Evolutionary conservation across 1,139 yeast genomes (phyloP).

Genomic region (Yamadazyma atmosphaerica): DNA sequence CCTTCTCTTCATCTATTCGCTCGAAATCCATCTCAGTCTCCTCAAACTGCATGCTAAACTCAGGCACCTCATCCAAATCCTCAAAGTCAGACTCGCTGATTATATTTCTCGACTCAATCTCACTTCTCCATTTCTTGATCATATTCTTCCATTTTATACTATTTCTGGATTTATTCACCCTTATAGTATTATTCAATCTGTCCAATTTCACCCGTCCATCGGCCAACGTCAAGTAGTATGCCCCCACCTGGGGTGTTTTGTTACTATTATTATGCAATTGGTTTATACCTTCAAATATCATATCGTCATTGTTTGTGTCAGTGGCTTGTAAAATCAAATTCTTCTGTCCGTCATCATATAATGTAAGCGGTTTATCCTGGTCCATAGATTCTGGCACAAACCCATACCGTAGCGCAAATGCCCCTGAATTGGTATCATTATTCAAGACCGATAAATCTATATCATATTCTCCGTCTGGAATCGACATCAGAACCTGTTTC

Average conservation of each 20-base stretch:
- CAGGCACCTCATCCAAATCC: constrained; percentile 23
- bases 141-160: constrained; percentile 20
- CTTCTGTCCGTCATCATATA: constrained; percentile 34
- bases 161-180: constrained; percentile 41
- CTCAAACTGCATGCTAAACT: constrained; percentile 15
- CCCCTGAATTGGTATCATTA: constrained; percentile 8
- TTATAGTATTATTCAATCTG: constrained; percentile 31
- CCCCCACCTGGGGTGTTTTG: constrained; percentile 20
- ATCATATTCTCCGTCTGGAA: constrained; percentile 49
- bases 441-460: constrained; percentile 36
- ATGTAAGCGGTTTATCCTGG: constrained; percentile 30
- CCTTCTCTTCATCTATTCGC: not conserved
- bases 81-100: constrained; percentile 42
- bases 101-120: constrained; percentile 18
- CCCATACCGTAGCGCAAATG: constrained; percentile 43
- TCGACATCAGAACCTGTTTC: constrained; percentile 8
- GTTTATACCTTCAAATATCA: constrained; percentile 42
- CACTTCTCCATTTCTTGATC: constrained; percentile 13
- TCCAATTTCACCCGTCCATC: constrained; percentile 19
- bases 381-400: constrained; percentile 48
- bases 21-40: constrained; percentile 22
- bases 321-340: constrained; percentile 35
- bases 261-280: constrained; percentile 26
- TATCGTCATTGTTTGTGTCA: constrained; percentile 23
- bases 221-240: constrained; percentile 30